These are phyloP conservation scores for Pestalotiopsis sp. DNA, from an alignment of 2,329 filamentous ascomycete species.

Conservation along the genomic window DNA sequence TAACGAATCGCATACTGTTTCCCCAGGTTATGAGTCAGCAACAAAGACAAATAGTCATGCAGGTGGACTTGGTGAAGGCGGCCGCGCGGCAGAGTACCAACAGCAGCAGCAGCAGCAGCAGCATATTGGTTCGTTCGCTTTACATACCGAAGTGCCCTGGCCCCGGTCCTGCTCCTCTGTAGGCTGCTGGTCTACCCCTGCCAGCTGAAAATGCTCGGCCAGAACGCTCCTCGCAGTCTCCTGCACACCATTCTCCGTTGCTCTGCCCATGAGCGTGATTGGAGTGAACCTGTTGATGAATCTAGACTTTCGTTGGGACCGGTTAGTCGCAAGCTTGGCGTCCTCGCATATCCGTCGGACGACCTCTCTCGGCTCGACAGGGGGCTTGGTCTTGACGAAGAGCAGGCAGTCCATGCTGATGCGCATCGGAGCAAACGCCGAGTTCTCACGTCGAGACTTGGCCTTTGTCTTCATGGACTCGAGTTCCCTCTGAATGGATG, in stretches of 20 bases:
- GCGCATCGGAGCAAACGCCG: conserved; percentile 55
- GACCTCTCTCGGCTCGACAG: conserved; percentile 59
- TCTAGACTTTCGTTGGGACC: conserved; percentile 48
- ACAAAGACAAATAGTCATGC: too few species aligned
- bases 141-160: conserved; percentile 45
- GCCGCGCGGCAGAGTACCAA: background rate
- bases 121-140: background rate
- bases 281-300: conserved; percentile 65
- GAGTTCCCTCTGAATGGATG: conserved; percentile 73
- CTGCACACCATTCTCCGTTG: conserved; percentile 69
- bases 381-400: conserved; percentile 60
- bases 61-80: background rate
- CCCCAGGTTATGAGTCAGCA: background rate
- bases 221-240: conserved; percentile 67
- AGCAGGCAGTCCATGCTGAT: conserved; percentile 64
- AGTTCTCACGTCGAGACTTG: conserved; percentile 43
- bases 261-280: conserved; percentile 56
- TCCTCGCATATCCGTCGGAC: conserved; percentile 59
- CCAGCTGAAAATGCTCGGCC: conserved; percentile 61
- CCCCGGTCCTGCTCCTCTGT: conserved; percentile 19
- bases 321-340: conserved; percentile 44
- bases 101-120: background rate
- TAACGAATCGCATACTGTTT: conserved; percentile 80
- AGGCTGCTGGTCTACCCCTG: conserved; percentile 21
- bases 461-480: conserved; percentile 55